Base-by-base conservation (phyloP, 495 filamentous ascomycete species). In the Penicillium silybi region DNA sequence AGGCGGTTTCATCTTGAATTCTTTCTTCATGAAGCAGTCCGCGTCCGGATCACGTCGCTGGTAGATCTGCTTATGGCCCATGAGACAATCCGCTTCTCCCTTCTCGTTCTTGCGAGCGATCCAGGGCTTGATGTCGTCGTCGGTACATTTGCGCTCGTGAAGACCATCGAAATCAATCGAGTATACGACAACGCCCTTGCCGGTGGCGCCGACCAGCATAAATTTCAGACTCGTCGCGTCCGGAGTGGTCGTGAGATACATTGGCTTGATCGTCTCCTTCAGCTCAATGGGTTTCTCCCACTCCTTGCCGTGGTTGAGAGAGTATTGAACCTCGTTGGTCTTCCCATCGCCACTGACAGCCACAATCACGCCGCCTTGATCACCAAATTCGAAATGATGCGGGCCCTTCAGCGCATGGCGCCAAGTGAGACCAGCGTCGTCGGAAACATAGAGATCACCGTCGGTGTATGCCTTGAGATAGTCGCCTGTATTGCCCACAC, bases 321-420 rank as follows among this genome's bases (percentile, higher is more conserved):
- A 97, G 67, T 90, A 97, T 37, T 65, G 70, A 48, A 97, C 73
- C 55, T 87, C 68, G 43, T 90, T 69, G 6, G 87, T 88, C 45
- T 63, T 65, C 18, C 67, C 76, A 35, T 78, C 74, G 56, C 96
- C 89, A 29, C 75, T 72, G 35, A 96, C 72, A 7, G 93, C 93
- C 29, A 96, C 77, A 3, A 98, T 74, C 19, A 97, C 81, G 19
- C 90, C 86, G 6, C 93, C 93, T 56, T 92, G 83, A 54, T 96
- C 91, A 25, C 92, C 93, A 67, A 97, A 92, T 61, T 95, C 90
- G 68, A 96, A 97, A 63, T 88, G 92, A 67, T 97, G 90, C 5
- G 92, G 85, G n/a, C 86, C 85, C 18, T 91, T 72, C 6, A 85
- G 76, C 1, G 84, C 88, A 56, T 76, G 70, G 6, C 58, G 78